These are phyloP conservation scores for Colletotrichum abscissum DNA, from an alignment of 2,329 filamentous ascomycete species.

Conservation along the genomic window DNA sequence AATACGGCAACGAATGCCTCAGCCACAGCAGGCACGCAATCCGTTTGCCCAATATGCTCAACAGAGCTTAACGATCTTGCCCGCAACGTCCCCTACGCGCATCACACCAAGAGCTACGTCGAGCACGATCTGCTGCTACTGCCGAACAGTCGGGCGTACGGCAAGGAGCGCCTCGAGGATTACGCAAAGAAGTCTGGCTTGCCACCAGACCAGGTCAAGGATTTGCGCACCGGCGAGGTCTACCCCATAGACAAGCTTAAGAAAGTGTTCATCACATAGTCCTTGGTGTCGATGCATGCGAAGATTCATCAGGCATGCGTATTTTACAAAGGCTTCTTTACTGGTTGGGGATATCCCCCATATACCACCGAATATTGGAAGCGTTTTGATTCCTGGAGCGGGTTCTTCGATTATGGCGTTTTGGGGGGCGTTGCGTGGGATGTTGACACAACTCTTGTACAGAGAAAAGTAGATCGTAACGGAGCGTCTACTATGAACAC, in stretches of 20 bases:
- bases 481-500: neutral
- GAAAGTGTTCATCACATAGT: constrained; percentile 91
- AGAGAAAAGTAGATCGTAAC: neutral
- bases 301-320: neutral
- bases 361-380: neutral
- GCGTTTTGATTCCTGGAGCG: neutral
- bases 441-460: neutral
- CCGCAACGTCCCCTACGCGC: constrained; percentile 88
- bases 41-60: constrained; percentile 93
- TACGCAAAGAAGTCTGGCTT: constrained; percentile 85
- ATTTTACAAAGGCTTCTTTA: neutral
- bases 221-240: constrained; percentile 80
- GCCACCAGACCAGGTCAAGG: constrained; percentile 74
- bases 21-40: constrained; percentile 33
- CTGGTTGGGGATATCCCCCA: neutral
- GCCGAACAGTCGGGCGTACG: constrained; percentile 89
- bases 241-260: constrained; percentile 73
- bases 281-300: neutral
- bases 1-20: constrained; percentile 47
- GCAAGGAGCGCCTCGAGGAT: constrained; percentile 76
- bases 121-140: constrained; percentile 88
- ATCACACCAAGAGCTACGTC: constrained; percentile 93
- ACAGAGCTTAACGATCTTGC: constrained; percentile 95
- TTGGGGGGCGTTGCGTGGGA: neutral
- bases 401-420: neutral